Evolutionary conservation across 495 filamentous ascomycete genomes (phyloP).

Genomic region (Bacidia gigantensis): DNA sequence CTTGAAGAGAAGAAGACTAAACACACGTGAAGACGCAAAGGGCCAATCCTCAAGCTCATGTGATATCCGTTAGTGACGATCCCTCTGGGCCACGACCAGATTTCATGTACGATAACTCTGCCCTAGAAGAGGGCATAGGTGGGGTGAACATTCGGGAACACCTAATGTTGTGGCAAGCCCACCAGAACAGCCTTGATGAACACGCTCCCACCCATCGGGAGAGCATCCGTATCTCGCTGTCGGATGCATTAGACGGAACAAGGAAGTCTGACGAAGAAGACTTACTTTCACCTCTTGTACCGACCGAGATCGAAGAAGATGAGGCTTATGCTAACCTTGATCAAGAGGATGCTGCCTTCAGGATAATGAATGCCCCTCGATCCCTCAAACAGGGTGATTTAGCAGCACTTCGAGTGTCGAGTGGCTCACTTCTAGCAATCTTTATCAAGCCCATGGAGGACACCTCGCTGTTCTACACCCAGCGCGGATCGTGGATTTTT

Average conservation of each 20-base stretch:
- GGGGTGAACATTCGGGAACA: constrained; percentile 21
- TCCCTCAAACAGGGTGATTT: constrained; percentile 58
- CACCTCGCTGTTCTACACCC: constrained; percentile 58
- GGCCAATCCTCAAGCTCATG: too few species aligned
- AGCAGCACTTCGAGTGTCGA: constrained; percentile 43
- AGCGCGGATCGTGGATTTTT: constrained; percentile 60
- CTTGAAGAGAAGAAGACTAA: too few species aligned
- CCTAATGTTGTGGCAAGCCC: constrained; percentile 24
- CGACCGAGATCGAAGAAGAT: constrained; percentile 26
- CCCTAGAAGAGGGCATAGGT: neutral
- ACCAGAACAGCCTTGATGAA: constrained; percentile 2
- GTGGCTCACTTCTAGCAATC: constrained; percentile 44
- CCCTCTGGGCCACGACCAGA: too few species aligned
- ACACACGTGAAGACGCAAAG: too few species aligned
- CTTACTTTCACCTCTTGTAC: neutral
- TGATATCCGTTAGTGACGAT: too few species aligned
- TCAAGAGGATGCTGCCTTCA: constrained; percentile 27
- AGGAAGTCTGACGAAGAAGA: constrained; percentile 12
- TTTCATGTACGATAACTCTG: neutral
- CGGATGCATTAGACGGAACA: neutral
- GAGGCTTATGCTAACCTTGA: constrained; percentile 16
- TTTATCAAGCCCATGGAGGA: constrained; percentile 50
- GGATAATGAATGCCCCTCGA: constrained; percentile 19
- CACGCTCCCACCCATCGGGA: neutral
- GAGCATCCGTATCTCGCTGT: neutral